These are phyloP conservation scores for Sphenostylis stenocarpa DNA, from an alignment of 306 rosid species.

Conservation along the genomic window DNA sequence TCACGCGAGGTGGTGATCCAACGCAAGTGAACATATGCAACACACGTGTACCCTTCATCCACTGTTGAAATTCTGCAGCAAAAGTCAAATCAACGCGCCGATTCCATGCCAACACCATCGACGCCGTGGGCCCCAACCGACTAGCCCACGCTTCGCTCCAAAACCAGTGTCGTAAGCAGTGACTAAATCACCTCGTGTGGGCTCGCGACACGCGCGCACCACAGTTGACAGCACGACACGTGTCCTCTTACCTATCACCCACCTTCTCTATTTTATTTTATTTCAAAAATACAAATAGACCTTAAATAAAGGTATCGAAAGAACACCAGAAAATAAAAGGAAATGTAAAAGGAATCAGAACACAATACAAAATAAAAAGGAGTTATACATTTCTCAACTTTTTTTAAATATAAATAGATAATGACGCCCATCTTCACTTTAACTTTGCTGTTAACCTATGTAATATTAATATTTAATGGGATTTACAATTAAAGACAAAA, in stretches of 20 bases:
- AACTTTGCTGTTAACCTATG: not conserved
- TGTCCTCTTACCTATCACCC: constrained; percentile 43
- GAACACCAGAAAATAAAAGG: not conserved
- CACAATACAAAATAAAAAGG: not conserved
- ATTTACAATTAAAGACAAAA: not conserved
- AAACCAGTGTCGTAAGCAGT: constrained; percentile 78
- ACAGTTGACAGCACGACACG: constrained; percentile 46
- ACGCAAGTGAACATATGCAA: not conserved
- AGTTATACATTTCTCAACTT: not conserved
- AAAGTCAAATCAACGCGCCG: constrained; percentile 49
- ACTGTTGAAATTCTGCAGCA: constrained; percentile 19
- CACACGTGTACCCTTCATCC: constrained; percentile 37
- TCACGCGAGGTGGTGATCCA: constrained; percentile 37
- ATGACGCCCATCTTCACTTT: not conserved
- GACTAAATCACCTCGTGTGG: constrained; percentile 64
- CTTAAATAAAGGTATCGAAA: too few relatives aligned
- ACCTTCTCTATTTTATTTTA: not conserved
- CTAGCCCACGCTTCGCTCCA: constrained; percentile 46
- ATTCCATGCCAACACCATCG: constrained; percentile 35
- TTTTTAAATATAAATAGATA: not conserved
- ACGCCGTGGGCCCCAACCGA: constrained; percentile 50
- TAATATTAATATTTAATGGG: not conserved
- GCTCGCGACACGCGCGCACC: constrained; percentile 53
- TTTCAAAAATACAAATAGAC: not conserved
- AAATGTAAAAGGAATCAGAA: constrained; percentile 7